Conservation (phyloP, 495 filamentous ascomycete species). For the Acidiella bohemica region DNA sequence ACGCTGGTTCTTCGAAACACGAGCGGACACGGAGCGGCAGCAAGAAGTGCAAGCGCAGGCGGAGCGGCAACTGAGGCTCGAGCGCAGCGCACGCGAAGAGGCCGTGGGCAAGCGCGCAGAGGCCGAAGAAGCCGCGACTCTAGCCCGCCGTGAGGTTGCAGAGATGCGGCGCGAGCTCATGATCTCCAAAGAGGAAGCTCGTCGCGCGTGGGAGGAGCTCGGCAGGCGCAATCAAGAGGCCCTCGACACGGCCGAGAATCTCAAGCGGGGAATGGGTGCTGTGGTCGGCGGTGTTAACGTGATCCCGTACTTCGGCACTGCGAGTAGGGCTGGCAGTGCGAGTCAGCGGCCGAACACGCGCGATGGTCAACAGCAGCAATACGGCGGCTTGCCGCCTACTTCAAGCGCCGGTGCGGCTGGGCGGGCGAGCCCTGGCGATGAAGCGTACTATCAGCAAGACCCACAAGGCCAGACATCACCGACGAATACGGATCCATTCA, state of each 20-base stretch:
- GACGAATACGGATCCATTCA: constrained; percentile 49
- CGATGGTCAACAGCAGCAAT: constrained; percentile 22
- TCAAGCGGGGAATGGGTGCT: constrained; percentile 78
- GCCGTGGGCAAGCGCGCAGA: constrained; percentile 38
- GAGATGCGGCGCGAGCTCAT: constrained; percentile 84
- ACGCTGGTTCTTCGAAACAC: constrained; percentile 94
- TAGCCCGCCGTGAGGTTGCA: constrained; percentile 39
- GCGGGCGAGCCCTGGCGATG: constrained; percentile 16
- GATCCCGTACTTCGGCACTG: constrained; percentile 77
- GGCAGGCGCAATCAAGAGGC: constrained; percentile 90
- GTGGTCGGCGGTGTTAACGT: constrained; percentile 89
- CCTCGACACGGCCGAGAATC: constrained; percentile 71
- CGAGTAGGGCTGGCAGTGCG: constrained; percentile 41
- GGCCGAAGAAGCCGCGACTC: constrained; percentile 29
- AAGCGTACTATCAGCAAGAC: constrained; percentile 34
- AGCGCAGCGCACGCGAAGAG: constrained; percentile 55
- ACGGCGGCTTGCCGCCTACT: constrained; percentile 3
- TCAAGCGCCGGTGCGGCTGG: constrained; percentile 4
- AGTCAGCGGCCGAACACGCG: constrained; percentile 26
- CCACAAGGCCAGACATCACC: constrained; percentile 33
- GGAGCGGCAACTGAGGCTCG: constrained; percentile 55
- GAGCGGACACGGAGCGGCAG: constrained; percentile 70
- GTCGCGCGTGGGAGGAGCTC: constrained; percentile 93
- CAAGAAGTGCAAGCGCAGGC: constrained; percentile 76
- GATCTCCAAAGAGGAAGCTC: constrained; percentile 92